Evolutionary conservation across 495 filamentous ascomycete species (phyloP).

Genomic region (Neurospora hispaniola): DNA sequence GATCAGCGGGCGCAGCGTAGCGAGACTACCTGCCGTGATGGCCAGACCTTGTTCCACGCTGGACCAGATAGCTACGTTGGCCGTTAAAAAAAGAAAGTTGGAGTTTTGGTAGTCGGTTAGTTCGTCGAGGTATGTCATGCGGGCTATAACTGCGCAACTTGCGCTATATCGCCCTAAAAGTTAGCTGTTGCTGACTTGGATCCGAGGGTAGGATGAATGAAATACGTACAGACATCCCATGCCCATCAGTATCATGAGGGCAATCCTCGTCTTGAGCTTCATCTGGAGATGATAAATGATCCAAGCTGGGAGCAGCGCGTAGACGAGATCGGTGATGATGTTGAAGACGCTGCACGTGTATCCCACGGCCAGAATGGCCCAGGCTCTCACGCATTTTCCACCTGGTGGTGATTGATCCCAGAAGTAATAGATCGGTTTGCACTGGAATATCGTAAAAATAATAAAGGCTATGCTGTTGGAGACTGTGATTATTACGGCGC

Average conservation of each 20-base stretch:
- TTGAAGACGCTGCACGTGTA: slow-evolving; percentile 18
- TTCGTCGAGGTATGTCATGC: slow-evolving; percentile 14
- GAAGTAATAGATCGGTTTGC: slow-evolving; percentile 17
- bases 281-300: slow-evolving; percentile 21
- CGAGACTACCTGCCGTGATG: slow-evolving; percentile 22
- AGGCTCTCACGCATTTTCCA: slow-evolving; percentile 17
- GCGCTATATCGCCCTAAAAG: slow-evolving; percentile 9
- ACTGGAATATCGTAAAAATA: slow-evolving; percentile 16
- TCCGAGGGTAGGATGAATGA: neutral
- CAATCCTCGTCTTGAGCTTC: slow-evolving; percentile 9
- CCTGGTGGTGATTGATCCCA: slow-evolving; percentile 7
- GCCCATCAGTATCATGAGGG: slow-evolving; percentile 9
- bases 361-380: slow-evolving; percentile 10
- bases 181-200: neutral
- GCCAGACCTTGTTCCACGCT: slow-evolving; percentile 21
- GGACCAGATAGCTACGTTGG: slow-evolving; percentile 24
- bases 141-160: slow-evolving; percentile 18
- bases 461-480: slow-evolving; percentile 8
- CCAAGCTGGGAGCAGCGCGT: slow-evolving; percentile 23
- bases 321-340: slow-evolving; percentile 23
- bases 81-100: slow-evolving; percentile 19
- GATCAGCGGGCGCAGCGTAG: slow-evolving; percentile 22
- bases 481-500: slow-evolving; percentile 5
- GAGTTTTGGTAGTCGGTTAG: neutral
- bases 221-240: slow-evolving; percentile 17